phyloP scores from a whole-genome alignment of 805 yeast genomes.

The Candida maltosa region DNA sequence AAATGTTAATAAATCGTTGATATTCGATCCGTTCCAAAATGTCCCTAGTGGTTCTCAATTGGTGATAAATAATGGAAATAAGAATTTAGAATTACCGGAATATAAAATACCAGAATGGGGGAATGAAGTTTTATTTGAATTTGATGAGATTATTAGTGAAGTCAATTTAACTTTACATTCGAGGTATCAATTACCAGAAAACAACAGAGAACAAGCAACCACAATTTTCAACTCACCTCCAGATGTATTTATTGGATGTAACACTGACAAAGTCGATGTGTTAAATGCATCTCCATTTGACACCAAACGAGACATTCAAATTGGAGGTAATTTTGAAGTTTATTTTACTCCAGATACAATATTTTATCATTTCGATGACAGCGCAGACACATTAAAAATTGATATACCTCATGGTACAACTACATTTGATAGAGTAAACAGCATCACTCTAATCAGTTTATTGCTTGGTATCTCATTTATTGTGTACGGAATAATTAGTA shows the following conservation, averaged over 20 bases:
- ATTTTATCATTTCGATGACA: constrained; percentile 26
- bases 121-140: constrained; percentile 31
- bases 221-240: constrained; percentile 21
- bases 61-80: constrained; percentile 27
- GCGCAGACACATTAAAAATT: neutral
- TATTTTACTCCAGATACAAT: constrained; percentile 39
- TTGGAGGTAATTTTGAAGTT: constrained; percentile 28
- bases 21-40: constrained; percentile 37
- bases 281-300: constrained; percentile 37
- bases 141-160: constrained; percentile 10
- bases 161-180: constrained; percentile 34
- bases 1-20: constrained; percentile 26
- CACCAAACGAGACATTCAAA: constrained; percentile 12
- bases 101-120: constrained; percentile 39
- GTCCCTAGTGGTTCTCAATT: constrained; percentile 18
- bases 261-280: constrained; percentile 21
- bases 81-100: constrained; percentile 39
- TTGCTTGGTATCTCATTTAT: constrained; percentile 7
- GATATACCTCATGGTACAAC: constrained; percentile 8
- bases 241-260: constrained; percentile 35
- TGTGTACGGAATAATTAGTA: constrained; percentile 2
- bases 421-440: constrained; percentile 8
- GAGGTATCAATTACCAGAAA: constrained; percentile 35
- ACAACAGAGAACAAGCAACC: neutral
- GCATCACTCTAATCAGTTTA: constrained; percentile 8